phyloP scores from a whole-genome alignment of 306 rosid genomes.

The Mimosa pudica region DNA sequence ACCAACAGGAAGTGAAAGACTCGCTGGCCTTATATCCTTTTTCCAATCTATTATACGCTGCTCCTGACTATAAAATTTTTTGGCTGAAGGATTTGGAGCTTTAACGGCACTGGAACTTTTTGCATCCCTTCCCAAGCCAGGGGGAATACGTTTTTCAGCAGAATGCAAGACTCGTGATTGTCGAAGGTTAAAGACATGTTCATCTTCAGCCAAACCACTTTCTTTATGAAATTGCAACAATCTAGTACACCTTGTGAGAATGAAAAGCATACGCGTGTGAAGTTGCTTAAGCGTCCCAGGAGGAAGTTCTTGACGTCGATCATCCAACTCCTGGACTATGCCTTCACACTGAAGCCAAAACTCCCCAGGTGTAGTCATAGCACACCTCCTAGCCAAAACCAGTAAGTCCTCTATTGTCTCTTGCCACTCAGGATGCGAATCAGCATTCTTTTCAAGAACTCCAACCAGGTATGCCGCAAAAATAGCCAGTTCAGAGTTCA shows the following conservation, averaged over 20 bases:
- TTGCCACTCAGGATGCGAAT: conserved; percentile 96
- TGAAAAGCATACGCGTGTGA: conserved; percentile 96
- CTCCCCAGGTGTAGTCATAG: conserved; percentile 86
- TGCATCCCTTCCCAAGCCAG: conserved; percentile 51
- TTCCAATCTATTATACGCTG: conserved; percentile 69
- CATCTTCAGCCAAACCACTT: conserved; percentile 91
- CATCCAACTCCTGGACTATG: conserved; percentile 98
- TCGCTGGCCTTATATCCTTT: conserved; percentile 55
- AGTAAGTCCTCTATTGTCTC: conserved; percentile 95
- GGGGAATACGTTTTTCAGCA: conserved; percentile 70
- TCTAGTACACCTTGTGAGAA: conserved; percentile 96
- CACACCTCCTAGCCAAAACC: conserved; percentile 95
- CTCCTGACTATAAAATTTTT: conserved; percentile 94
- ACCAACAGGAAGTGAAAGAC: conserved; percentile 45
- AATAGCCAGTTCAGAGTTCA: conserved; percentile 82
- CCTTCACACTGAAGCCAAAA: conserved; percentile 99
- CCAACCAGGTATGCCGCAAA: conserved; percentile 97
- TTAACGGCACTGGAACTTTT: conserved; percentile 59
- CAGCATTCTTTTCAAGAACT: conserved; percentile 87
- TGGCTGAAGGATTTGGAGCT: conserved; percentile 60
- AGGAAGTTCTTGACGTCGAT: conserved; percentile 94
- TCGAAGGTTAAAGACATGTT: conserved; percentile 73
- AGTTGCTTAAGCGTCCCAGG: conserved; percentile 94
- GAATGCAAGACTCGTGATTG: conserved; percentile 76
- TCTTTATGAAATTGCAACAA: conserved; percentile 96